Percentiles rank a stretch among this genome's conserved stretches.
Evolutionary conservation across 108 stramenopile species (phyloP).

Genomic region (Cyclotella kingstonii): DNA sequence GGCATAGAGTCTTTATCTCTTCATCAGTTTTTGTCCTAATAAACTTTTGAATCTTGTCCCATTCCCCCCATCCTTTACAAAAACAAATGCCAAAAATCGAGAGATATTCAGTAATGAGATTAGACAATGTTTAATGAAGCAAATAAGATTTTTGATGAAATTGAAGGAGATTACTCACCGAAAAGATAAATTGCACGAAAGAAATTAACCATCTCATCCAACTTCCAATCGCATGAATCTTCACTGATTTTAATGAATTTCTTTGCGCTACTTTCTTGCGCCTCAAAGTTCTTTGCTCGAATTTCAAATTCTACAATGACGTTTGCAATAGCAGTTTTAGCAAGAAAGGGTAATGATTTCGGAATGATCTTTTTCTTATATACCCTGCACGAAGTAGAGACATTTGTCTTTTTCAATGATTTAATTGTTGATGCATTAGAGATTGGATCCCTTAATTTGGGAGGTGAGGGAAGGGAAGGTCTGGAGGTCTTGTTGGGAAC

Average conservation of each 20-base stretch:
- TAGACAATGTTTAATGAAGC: too few species aligned
- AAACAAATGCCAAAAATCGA: not conserved
- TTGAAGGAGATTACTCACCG: slow-evolving; percentile 11
- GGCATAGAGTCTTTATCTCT: slow-evolving; percentile 6
- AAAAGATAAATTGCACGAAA: slow-evolving; percentile 26
- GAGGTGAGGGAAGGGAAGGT: slow-evolving; percentile 6
- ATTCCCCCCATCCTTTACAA: slow-evolving; percentile 26
- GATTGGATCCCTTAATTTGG: slow-evolving; percentile 3
- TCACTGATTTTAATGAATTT: not conserved
- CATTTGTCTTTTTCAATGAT: not conserved
- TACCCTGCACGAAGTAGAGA: not conserved
- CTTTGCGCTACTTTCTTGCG: slow-evolving; percentile 3
- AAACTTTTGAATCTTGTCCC: slow-evolving; percentile 17
- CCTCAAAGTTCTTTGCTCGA: slow-evolving; percentile 19
- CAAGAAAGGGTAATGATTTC: slow-evolving; percentile 23
- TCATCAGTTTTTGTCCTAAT: slow-evolving; percentile 4
- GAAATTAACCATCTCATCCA: slow-evolving; percentile 32
- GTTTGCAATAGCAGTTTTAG: slow-evolving; percentile 9
- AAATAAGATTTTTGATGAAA: not conserved
- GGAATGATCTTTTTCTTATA: slow-evolving; percentile 12
- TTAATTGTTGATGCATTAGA: not conserved
- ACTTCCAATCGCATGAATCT: slow-evolving; percentile 7
- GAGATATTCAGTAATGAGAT: not conserved
- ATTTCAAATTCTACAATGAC: slow-evolving; percentile 23
- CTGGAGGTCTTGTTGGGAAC: not conserved